Evolutionary conservation across 768 basidiomycete species (phyloP).

Genomic region (Piloderma croceum): DNA sequence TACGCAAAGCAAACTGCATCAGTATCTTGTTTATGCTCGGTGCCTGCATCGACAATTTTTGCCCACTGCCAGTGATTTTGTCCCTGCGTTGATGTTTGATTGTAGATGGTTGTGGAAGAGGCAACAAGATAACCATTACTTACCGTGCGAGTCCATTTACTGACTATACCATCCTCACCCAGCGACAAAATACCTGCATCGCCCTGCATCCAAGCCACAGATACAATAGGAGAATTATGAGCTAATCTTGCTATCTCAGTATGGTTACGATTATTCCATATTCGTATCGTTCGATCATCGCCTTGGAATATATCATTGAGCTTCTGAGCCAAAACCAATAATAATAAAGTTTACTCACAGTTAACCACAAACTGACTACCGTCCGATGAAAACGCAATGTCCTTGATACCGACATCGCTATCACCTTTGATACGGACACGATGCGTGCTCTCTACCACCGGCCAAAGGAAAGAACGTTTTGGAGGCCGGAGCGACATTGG

Average conservation of each 20-base stretch:
- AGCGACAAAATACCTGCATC: conserved; percentile 54
- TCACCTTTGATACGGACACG: conserved; percentile 39
- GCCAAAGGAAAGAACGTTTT: background rate
- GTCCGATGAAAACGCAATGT: conserved; percentile 47
- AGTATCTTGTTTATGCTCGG: conserved; percentile 25
- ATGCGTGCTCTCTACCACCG: conserved; percentile 6
- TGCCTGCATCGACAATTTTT: conserved; percentile 47
- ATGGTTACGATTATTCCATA: conserved; percentile 48
- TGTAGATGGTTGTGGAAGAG: too few species aligned
- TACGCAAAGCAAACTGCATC: conserved; percentile 51
- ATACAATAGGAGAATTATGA: conserved; percentile 44
- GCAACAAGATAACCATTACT: too few species aligned
- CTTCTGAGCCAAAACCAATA: conserved; percentile 1
- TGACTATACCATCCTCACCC: conserved; percentile 50
- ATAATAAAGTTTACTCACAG: conserved; percentile 36
- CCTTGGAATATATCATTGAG: conserved; percentile 28
- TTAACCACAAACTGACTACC: conserved; percentile 52
- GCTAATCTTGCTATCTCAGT: conserved; percentile 52
- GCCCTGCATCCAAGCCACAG: conserved; percentile 55
- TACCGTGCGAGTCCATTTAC: conserved; percentile 55
- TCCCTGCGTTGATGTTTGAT: too few species aligned
- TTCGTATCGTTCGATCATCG: conserved; percentile 54
- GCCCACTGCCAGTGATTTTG: conserved; percentile 52
- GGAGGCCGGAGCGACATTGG: background rate
- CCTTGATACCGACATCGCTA: conserved; percentile 40